Evolutionary conservation across 345 rosid genomes (phyloP), one percentile per base, ranked within the genome.

Genomic region (Salix purpurea): DNA sequence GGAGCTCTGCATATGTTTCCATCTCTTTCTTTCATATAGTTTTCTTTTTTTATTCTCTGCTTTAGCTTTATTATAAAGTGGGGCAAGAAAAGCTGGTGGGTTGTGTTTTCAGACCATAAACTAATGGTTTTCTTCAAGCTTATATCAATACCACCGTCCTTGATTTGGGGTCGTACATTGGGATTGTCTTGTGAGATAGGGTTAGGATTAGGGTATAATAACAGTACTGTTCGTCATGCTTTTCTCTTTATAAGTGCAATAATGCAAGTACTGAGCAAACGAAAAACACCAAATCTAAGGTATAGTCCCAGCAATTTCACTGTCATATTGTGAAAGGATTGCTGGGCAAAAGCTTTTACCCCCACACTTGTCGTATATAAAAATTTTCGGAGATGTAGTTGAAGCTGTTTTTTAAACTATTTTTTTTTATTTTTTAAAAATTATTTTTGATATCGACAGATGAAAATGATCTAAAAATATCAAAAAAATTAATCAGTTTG

Each of bases 1-100:
- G 71, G 76, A 70, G 81, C 86, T 80, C 82, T 81, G 82, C 85
- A 71, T 78, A 48, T 82, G 77, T 85, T 67, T 74, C 68, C 72
- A 69, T 73, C 68, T 62, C 61, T 74, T 74, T 78, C 66, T 37
- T 28, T 81, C 69, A 54, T 86, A 80, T 78, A 80, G 70, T 75
- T 75, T 56, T 78, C 79, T 73, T 80, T 75, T 40, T 77, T 82
- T 77, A 58, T 84, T 70, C 74, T 70, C 76, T 83, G 78, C 84
- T 84, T 86, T 84, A 84, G 83, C 87, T 84, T 86, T 87, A 76
- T 84, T 72, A 80, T 69, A 87, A 87, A 87, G 91, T 85, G 82
- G 85, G 73, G 83, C 78, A 77, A 69, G 78, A 86, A 72, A 73
- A 67, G 77, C 76, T 73, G 73, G 72, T 72, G 72, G 64, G 37